Evolutionary conservation across 306 rosid genomes (phyloP).

Genomic region (Pterocarpus macrocarpus): DNA sequence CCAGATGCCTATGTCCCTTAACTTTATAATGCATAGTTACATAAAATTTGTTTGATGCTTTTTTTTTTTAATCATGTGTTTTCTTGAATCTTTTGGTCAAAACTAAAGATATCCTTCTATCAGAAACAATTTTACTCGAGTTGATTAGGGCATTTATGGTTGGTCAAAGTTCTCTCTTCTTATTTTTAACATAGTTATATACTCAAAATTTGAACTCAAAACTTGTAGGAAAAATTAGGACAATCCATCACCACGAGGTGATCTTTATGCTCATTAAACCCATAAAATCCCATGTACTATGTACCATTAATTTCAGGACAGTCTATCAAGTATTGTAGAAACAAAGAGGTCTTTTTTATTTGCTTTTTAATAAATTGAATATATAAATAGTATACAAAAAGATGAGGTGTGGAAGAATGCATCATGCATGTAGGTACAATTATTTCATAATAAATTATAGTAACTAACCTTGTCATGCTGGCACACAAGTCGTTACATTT

Average conservation of each 20-base stretch:
- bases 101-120: too few relatives aligned
- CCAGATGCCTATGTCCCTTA: not conserved
- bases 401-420: conserved; percentile 32
- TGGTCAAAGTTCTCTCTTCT: too few relatives aligned
- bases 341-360: not conserved
- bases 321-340: not conserved
- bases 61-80: too few relatives aligned
- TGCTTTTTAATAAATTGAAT: not conserved
- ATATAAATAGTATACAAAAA: not conserved
- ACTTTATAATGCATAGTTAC: conserved; percentile 24
- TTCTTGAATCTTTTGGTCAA: not conserved
- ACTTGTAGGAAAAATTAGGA: too few relatives aligned
- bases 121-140: too few relatives aligned
- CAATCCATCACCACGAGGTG: too few relatives aligned
- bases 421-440: conserved; percentile 45
- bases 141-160: too few relatives aligned
- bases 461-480: conserved; percentile 42
- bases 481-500: conserved; percentile 40
- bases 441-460: conserved; percentile 42
- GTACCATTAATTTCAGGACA: not conserved
- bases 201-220: too few relatives aligned
- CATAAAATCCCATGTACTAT: not conserved
- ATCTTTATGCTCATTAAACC: too few relatives aligned
- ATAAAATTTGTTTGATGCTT: not conserved
- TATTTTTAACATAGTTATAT: too few relatives aligned